These are phyloP conservation scores for Daldinia caldariorum DNA, from an alignment of 495 filamentous ascomycete genomes.

Conservation along the genomic window DNA sequence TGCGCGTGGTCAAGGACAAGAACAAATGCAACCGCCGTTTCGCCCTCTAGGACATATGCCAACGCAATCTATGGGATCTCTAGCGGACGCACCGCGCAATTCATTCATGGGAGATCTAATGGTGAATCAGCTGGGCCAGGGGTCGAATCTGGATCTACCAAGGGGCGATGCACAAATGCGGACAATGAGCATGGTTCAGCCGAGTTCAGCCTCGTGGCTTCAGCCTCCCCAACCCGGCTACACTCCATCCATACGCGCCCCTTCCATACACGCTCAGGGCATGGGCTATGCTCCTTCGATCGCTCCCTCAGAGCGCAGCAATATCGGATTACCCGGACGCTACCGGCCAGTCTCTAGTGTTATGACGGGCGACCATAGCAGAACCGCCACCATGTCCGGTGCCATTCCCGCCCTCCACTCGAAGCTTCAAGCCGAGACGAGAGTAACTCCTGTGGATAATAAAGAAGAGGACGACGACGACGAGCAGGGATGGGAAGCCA, in stretches of 20 bases:
- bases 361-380: slow-evolving; percentile 50
- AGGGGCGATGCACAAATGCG: slow-evolving; percentile 57
- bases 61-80: slow-evolving; percentile 47
- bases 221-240: slow-evolving; percentile 54
- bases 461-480: slow-evolving; percentile 75
- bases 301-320: slow-evolving; percentile 93
- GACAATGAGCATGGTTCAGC: slow-evolving; percentile 85
- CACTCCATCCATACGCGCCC: slow-evolving; percentile 60
- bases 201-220: slow-evolving; percentile 65
- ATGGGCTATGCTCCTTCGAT: slow-evolving; percentile 70
- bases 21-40: slow-evolving; percentile 42
- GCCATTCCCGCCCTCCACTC: slow-evolving; percentile 47
- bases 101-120: slow-evolving; percentile 55
- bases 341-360: slow-evolving; percentile 84
- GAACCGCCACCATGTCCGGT: slow-evolving; percentile 65
- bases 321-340: slow-evolving; percentile 86
- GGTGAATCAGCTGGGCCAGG: slow-evolving; percentile 42
- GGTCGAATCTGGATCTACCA: slow-evolving; percentile 48
- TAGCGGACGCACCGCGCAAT: slow-evolving; percentile 54
- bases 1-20: slow-evolving; percentile 41
- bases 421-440: slow-evolving; percentile 40
- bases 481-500: slow-evolving; percentile 82
- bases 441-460: slow-evolving; percentile 42
- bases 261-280: slow-evolving; percentile 58
- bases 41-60: slow-evolving; percentile 51